phyloP scores from a whole-genome alignment of 768 basidiomycete genomes.

The Multifurca ochricompacta region DNA sequence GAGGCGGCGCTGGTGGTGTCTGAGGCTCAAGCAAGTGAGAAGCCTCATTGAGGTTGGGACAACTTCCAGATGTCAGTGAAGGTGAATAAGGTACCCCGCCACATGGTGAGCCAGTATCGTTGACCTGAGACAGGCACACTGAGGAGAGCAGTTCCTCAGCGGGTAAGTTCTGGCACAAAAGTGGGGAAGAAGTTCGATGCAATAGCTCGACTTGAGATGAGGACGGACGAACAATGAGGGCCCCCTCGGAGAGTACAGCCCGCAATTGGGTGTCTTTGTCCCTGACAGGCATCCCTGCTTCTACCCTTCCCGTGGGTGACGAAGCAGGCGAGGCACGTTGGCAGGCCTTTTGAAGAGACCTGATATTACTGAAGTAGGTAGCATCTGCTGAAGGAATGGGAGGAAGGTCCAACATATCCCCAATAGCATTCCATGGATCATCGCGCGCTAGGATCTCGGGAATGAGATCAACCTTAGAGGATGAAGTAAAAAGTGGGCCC shows the following conservation, averaged over 20 bases:
- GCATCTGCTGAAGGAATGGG: constrained; percentile 12
- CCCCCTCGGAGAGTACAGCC: background rate
- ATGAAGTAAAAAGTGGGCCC: background rate
- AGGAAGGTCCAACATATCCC: constrained; percentile 13
- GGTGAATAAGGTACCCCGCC: background rate
- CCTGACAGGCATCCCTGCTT: background rate
- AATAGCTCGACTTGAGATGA: background rate
- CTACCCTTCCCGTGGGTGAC: background rate
- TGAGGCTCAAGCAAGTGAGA: background rate
- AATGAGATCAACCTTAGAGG: constrained; percentile 7
- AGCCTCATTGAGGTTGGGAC: background rate
- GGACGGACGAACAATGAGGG: background rate
- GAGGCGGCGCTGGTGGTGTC: background rate
- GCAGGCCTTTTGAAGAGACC: background rate
- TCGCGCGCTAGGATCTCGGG: constrained; percentile 1
- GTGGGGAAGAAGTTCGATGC: background rate
- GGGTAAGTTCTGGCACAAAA: background rate
- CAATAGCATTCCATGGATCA: constrained; percentile 20
- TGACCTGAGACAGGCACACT: background rate
- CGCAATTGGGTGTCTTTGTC: background rate
- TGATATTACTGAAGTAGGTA: background rate
- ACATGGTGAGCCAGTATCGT: background rate
- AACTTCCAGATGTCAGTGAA: background rate
- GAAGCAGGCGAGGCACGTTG: background rate
- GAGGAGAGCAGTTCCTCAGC: background rate